Percentiles rank a stretch among this genome's conserved stretches.
phyloP scores from a whole-genome alignment of 768 basidiomycete genomes.

The Cantharellus cinnabarinus region DNA sequence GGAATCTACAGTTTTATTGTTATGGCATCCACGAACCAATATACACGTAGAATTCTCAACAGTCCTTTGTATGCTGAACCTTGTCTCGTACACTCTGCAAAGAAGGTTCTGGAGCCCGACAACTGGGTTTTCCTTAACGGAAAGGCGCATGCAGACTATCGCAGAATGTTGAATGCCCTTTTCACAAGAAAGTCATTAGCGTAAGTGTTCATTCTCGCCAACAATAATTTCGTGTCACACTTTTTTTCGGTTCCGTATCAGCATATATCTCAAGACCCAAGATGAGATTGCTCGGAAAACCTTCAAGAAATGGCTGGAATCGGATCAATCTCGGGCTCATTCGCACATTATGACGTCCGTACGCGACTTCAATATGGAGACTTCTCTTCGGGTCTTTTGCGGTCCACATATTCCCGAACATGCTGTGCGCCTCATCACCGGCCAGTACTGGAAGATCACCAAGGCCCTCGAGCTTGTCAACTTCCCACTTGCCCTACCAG shows the following conservation, averaged over 20 bases:
- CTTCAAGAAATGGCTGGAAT: conserved; percentile 46
- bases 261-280: conserved; percentile 69
- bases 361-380: conserved; percentile 91
- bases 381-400: conserved; percentile 88
- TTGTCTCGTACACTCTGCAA: conserved; percentile 82
- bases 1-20: conserved; percentile 70
- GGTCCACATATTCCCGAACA: conserved; percentile 76
- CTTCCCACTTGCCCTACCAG: conserved; percentile 87
- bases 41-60: conserved; percentile 87
- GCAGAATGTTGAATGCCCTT: conserved; percentile 69
- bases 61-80: conserved; percentile 85
- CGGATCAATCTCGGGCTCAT: conserved; percentile 29
- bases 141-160: conserved; percentile 83
- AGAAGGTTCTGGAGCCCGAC: conserved; percentile 59
- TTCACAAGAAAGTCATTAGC: conserved; percentile 90
- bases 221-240: background rate
- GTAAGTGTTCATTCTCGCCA: conserved; percentile 23
- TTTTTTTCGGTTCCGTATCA: conserved; percentile 14
- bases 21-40: conserved; percentile 88
- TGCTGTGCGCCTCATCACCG: conserved; percentile 60
- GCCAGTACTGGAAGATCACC: conserved; percentile 94
- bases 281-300: conserved; percentile 64
- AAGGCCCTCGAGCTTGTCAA: conserved; percentile 93
- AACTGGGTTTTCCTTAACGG: conserved; percentile 99
- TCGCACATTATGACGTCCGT: conserved; percentile 53